Percentiles rank a stretch among this genome's conserved stretches.
phyloP scores from a whole-genome alignment of 495 filamentous ascomycete species.

The Glonium stellatum region DNA sequence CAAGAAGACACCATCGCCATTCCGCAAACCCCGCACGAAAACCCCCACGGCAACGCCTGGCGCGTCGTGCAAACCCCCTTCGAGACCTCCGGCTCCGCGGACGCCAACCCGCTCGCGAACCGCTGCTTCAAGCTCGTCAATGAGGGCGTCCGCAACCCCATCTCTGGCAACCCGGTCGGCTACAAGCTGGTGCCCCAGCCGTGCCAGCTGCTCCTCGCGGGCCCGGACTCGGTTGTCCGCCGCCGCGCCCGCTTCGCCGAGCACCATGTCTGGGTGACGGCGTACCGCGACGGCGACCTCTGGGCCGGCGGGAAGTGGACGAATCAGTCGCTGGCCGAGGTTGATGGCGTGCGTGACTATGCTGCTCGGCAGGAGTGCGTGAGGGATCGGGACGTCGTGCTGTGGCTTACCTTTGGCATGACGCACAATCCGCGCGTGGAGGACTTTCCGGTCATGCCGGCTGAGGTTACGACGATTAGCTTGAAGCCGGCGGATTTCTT shows the following conservation, averaged over 20 bases:
- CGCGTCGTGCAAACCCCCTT: constrained; percentile 11
- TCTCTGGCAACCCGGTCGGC: constrained; percentile 26
- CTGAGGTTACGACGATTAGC: constrained; percentile 26
- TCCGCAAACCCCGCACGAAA: constrained; percentile 5
- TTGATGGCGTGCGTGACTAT: constrained; percentile 5
- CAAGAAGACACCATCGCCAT: constrained; percentile 21
- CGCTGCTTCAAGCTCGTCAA: constrained; percentile 29
- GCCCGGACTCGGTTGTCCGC: background rate
- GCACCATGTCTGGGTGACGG: constrained; percentile 27
- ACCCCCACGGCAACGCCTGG: constrained; percentile 25
- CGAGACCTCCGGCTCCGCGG: constrained; percentile 9
- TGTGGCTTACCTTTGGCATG: constrained; percentile 30
- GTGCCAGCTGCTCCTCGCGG: constrained; percentile 23
- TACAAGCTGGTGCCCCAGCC: constrained; percentile 28
- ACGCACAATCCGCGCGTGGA: constrained; percentile 31
- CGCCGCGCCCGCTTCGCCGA: constrained; percentile 23
- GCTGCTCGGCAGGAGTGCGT: constrained; percentile 14
- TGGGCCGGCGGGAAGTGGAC: constrained; percentile 22
- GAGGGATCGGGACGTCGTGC: constrained; percentile 27
- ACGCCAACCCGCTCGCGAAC: constrained; percentile 14
- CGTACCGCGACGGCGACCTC: constrained; percentile 25
- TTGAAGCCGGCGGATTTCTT: constrained; percentile 32
- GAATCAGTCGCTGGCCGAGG: constrained; percentile 15
- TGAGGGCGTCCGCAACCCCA: constrained; percentile 11
- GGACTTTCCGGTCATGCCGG: constrained; percentile 32